These are phyloP conservation scores for Colletotrichum cordylinicola DNA, from an alignment of 2,329 filamentous ascomycete species.

Conservation along the genomic window DNA sequence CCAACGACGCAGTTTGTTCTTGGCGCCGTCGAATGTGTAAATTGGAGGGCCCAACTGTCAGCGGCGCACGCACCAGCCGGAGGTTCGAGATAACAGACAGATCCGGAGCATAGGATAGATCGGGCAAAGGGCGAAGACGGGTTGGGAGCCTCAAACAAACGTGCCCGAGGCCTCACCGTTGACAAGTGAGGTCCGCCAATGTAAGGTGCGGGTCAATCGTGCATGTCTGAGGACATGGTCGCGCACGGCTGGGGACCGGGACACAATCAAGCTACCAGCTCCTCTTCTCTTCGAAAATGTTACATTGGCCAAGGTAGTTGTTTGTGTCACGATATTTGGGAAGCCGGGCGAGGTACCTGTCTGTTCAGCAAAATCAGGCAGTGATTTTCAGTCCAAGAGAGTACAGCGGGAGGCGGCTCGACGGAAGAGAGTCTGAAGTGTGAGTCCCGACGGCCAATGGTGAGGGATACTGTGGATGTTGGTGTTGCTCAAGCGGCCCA, in stretches of 20 bases:
- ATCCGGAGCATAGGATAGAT: background rate
- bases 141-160: background rate
- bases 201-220: background rate
- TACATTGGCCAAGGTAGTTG: background rate
- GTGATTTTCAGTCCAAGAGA: background rate
- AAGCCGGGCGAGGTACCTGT: background rate
- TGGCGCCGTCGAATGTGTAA: background rate
- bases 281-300: background rate
- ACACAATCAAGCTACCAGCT: background rate
- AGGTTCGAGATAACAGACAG: background rate
- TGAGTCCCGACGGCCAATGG: background rate
- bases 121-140: background rate
- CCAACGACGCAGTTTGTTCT: background rate
- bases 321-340: background rate
- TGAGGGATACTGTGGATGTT: background rate
- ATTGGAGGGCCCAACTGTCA: background rate
- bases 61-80: background rate
- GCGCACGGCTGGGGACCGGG: background rate
- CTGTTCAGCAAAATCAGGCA: background rate
- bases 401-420: background rate
- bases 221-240: background rate
- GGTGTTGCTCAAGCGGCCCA: background rate
- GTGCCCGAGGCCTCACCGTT: background rate
- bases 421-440: background rate
- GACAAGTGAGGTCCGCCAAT: background rate